Evolutionary conservation across 257 asterid genomes (phyloP), one percentile per base, ranked within the genome.

Genomic region (Vinca minor): DNA sequence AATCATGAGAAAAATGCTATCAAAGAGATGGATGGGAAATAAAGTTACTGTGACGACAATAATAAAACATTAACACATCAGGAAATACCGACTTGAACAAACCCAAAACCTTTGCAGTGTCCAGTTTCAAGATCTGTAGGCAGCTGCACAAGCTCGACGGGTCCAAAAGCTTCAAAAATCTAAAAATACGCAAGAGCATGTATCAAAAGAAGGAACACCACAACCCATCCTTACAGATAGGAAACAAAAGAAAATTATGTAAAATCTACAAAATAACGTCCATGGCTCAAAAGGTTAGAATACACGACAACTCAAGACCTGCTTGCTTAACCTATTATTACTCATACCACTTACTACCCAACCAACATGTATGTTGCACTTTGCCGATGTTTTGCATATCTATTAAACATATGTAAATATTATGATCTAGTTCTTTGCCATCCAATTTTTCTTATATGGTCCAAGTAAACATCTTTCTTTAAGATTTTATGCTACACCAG

Each of bases 101-200:
- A 93, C 74, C 99, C 99, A 74, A 93, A 93, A 71, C 99, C 99
- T 84, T 93, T 89, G 88, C 99, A 93, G 68, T 89, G 97, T 59
- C 97, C 99, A 10, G 99, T 87, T 78, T 93, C 99, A 39, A 97
- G 96, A 74, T 93, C 99, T 3, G 95, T 87, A 50, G 99, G 99
- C 31, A 93, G 89, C 79, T 93, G 99, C 68, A 93, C 96, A 64
- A 93, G 96, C 83, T 93, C 99, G 57, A 93, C 97, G 23, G 94
- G 92, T 41, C 99, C 99, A 84, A 93, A 93, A 26, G 97, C 94
- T 85, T 89, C 99, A 73, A 93, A 93, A 72, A 93, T 89, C 99
- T 93, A 71, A 68, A 38, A 44, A 73, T 5, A 5, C 45, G 26
- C 31, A 15, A 48, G 23, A 62, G 15, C 53, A 60, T 28, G 10